These are phyloP conservation scores for Adiantum capillusveneris DNA, from an alignment of 75 land plant genomes.

Conservation along the genomic window DNA sequence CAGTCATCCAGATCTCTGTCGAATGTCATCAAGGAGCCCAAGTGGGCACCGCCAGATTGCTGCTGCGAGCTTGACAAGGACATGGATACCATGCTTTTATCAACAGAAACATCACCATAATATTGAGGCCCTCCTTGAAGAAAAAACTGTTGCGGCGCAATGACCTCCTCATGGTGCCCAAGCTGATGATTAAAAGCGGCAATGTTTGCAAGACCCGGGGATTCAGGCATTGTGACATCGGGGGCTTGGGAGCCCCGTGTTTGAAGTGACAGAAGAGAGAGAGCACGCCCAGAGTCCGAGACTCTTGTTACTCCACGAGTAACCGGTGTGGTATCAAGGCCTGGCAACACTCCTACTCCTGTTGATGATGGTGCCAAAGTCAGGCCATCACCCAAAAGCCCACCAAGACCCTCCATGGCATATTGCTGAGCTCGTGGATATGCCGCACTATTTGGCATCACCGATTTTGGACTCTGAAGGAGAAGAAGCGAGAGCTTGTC, in stretches of 20 bases:
- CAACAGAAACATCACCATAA: no score
- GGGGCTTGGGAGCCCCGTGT: constrained; percentile 22
- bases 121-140: no score
- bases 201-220: no score
- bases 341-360: constrained; percentile 13
- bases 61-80: no score
- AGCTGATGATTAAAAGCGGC: no score
- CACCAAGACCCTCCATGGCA: constrained; percentile 11
- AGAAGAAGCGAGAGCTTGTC: constrained; percentile 18
- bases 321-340: constrained; percentile 14
- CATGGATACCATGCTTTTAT: no score
- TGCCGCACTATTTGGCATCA: constrained; percentile 2
- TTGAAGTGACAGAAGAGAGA: constrained; percentile 59
- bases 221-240: not conserved
- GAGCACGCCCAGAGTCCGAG: constrained; percentile 47
- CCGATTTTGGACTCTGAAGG: constrained; percentile 21
- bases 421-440: constrained; percentile 13
- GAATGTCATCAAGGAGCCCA: no score
- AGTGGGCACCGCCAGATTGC: no score
- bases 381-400: constrained; percentile 22
- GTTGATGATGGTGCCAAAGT: constrained; percentile 15
- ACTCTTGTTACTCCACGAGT: constrained; percentile 18
- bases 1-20: no score
- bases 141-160: no score
- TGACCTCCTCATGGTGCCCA: no score